Evolutionary conservation across 495 filamentous ascomycete genomes (phyloP), one percentile per base, ranked within the genome.

Genomic region (Penicillium lividum): DNA sequence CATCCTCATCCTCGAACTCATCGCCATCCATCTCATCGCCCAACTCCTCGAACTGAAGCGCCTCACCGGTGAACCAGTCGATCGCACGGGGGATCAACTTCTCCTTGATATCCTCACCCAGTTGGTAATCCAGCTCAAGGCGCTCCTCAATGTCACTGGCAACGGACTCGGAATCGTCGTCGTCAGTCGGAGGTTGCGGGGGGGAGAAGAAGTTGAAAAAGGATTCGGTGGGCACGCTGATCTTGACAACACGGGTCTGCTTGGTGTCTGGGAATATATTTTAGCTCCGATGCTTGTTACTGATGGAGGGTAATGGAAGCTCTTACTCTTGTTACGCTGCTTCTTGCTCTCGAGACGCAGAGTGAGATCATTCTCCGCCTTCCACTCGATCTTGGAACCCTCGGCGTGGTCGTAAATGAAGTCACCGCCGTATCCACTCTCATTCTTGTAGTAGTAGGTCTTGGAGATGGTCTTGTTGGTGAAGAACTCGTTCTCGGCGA

Each of bases 201-300:
- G 94, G 95, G 34, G 89, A 89, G 82, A 99, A 98, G 86, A 99
- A 99, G 83, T 97, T 98, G 86, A 99, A 99, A 83, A 99, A 99
- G 8, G 93, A 97, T 72, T 97, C 94, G 38, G 92, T 97, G 3
- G 95, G 95, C 42, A 98, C 93, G 15, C 92, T 97, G 80, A 96
- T 96, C 87, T 97, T 98, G 61, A 99, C 91, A 63, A 99, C 86
- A 59, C 95, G 91, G 58, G 94, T 98, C 74, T 99, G 95, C 83
- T 98, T 98, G 48, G 95, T 99, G 77, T 92, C 94, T 98, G 59
- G 30, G 34, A 54, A 45, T 29, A 40, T 62, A 52, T 60, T 66
- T 78, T 67, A 80, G 70, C 56, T 36, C 29, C 22, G 36, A 7
- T 36, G 33, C 29, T 34, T 38, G 27, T 27, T 15, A 16, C 36